A percentile compares a stretch with the other conserved stretches of the same genome.
Conservation (phyloP, 2,329 filamentous ascomycete genomes). For the Claviceps quebecensis region DNA sequence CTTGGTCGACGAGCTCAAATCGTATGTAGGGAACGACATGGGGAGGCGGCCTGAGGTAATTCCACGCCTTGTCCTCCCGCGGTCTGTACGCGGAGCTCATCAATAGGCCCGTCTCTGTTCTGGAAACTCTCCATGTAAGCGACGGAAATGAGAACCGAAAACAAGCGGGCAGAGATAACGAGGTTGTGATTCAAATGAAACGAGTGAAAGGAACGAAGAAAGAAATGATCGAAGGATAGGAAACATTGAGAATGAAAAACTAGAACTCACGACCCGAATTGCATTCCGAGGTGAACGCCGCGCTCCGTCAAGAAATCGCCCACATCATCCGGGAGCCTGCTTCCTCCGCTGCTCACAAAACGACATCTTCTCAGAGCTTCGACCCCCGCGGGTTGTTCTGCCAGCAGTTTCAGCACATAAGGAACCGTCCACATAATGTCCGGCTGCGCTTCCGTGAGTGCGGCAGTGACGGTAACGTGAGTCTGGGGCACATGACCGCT, state of each 20-base stretch:
- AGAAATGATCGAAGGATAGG: background rate
- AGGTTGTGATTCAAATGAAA: too few relatives aligned
- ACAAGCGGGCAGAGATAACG: too few relatives aligned
- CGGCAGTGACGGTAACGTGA: slow-evolving; percentile 27
- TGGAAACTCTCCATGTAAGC: background rate
- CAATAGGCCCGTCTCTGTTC: slow-evolving; percentile 46
- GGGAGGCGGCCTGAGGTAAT: slow-evolving; percentile 32
- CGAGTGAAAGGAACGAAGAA: background rate
- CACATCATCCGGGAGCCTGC: slow-evolving; percentile 41
- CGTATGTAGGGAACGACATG: background rate
- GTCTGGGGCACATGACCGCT: slow-evolving; percentile 43
- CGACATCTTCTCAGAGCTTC: slow-evolving; percentile 28
- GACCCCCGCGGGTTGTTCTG: slow-evolving; percentile 41
- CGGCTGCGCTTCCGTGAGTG: slow-evolving; percentile 27
- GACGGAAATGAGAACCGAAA: background rate
- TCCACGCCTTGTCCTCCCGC: slow-evolving; percentile 41
- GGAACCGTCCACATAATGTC: slow-evolving; percentile 47
- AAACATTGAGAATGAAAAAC: background rate
- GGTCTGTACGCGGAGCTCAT: slow-evolving; percentile 43
- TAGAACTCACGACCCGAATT: slow-evolving; percentile 36
- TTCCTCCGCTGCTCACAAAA: slow-evolving; percentile 41
- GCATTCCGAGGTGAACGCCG: slow-evolving; percentile 38
- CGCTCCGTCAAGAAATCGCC: slow-evolving; percentile 35
- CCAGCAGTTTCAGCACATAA: slow-evolving; percentile 47
- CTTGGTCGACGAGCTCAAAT: background rate